Percentiles rank a stretch among this genome's conserved stretches.
Evolutionary conservation across 2,329 filamentous ascomycete species (phyloP).

Genomic region (Aureobasidium uvarum): DNA sequence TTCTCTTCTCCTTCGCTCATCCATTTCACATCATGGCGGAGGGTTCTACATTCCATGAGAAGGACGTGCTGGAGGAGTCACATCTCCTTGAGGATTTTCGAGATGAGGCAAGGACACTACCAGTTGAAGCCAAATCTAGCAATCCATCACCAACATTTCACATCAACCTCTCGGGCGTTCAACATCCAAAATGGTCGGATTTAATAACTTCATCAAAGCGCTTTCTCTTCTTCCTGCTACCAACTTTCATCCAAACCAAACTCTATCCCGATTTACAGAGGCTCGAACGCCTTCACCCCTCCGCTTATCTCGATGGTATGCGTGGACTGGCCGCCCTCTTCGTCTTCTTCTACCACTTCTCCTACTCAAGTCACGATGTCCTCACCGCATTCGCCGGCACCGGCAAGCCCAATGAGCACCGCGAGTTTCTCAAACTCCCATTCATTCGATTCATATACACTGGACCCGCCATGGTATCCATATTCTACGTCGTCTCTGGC

Average conservation of each 20-base stretch:
- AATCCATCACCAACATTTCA: neutral
- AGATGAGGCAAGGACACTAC: slow-evolving; percentile 5
- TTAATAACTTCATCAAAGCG: neutral
- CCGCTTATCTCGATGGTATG: slow-evolving; percentile 32
- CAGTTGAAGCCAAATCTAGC: neutral
- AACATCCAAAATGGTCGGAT: neutral
- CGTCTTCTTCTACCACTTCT: slow-evolving; percentile 32
- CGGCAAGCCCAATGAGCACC: slow-evolving; percentile 28
- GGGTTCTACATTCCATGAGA: slow-evolving; percentile 18
- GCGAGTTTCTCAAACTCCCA: slow-evolving; percentile 48
- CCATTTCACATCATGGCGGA: neutral
- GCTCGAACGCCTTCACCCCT: slow-evolving; percentile 24
- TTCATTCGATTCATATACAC: slow-evolving; percentile 56
- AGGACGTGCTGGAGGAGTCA: slow-evolving; percentile 15
- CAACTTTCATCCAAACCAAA: slow-evolving; percentile 13
- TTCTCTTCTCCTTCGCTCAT: neutral
- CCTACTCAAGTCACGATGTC: slow-evolving; percentile 24
- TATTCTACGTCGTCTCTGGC: slow-evolving; percentile 63
- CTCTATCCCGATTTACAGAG: slow-evolving; percentile 16
- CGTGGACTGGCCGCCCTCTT: slow-evolving; percentile 31
- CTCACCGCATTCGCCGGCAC: slow-evolving; percentile 27
- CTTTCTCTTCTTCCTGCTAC: slow-evolving; percentile 23
- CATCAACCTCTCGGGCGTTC: slow-evolving; percentile 8
- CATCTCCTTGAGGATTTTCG: slow-evolving; percentile 17
- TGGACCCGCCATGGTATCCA: slow-evolving; percentile 56